Percentiles rank a stretch among this genome's conserved stretches.
Evolutionary conservation across 176 grass and related monocot genomes (phyloP).

Genomic region (Juncus inflexus): DNA sequence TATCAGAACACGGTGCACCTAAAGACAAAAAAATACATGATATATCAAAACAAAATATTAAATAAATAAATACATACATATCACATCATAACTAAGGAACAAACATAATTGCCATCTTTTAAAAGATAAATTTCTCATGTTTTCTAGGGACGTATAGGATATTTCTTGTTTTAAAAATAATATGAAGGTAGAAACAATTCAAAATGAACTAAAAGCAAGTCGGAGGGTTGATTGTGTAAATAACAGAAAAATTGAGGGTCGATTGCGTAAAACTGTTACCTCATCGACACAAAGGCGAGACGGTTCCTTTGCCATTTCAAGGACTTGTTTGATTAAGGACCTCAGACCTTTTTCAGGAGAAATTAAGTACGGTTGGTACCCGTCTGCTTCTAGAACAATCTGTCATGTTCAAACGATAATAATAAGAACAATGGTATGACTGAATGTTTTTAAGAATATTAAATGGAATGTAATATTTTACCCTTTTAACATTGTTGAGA

Average conservation of each 20-base stretch:
- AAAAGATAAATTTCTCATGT: too few relatives aligned
- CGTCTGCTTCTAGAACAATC: constrained; percentile 95
- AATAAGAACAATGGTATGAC: constrained; percentile 13
- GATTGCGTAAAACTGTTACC: constrained; percentile 33
- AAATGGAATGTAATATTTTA: constrained; percentile 32
- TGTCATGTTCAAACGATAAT: constrained; percentile 30
- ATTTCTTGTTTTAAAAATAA: too few relatives aligned
- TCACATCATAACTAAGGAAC: background rate
- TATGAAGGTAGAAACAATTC: too few relatives aligned
- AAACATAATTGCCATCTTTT: too few relatives aligned
- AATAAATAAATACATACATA: constrained; percentile 11
- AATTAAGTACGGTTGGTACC: constrained; percentile 94
- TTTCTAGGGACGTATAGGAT: too few relatives aligned
- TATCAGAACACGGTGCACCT: constrained; percentile 90
- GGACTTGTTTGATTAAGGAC: constrained; percentile 89
- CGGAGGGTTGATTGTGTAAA: background rate
- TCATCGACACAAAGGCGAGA: constrained; percentile 89
- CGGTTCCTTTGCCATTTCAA: constrained; percentile 92
- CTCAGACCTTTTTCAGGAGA: constrained; percentile 95
- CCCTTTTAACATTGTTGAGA: constrained; percentile 88
- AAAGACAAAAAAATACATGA: constrained; percentile 27
- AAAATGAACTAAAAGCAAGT: background rate
- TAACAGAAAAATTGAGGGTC: background rate
- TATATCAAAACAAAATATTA: constrained; percentile 10
- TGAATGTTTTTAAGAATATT: background rate